Evolutionary conservation across 2,329 filamentous ascomycete genomes (phyloP).

Genomic region (Kalmusia sp.): DNA sequence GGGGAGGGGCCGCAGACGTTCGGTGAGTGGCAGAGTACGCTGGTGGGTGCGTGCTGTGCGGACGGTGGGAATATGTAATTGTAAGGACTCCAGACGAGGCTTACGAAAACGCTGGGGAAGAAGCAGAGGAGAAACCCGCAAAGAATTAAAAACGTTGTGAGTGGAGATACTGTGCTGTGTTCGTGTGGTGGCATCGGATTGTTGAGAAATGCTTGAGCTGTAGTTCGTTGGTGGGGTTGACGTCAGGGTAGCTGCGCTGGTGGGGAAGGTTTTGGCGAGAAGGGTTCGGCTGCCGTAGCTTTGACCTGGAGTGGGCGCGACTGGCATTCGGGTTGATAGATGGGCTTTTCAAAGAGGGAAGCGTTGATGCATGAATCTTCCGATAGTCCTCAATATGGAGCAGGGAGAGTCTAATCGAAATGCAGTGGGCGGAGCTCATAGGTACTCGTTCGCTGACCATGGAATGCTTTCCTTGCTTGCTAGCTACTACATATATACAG

Average conservation of each 20-base stretch:
- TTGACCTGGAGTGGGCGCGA: no score
- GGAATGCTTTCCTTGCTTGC: constrained; percentile 9
- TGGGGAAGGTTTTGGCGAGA: constrained; percentile 6
- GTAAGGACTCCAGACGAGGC: constrained; percentile 48
- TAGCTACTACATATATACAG: constrained; percentile 39
- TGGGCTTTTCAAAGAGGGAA: no score
- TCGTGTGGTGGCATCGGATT: constrained; percentile 25
- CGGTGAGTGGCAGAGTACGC: constrained; percentile 32
- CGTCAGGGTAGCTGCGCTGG: constrained; percentile 20
- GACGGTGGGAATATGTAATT: constrained; percentile 33
- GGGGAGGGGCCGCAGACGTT: constrained; percentile 32
- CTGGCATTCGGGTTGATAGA: no score
- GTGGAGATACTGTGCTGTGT: constrained; percentile 38
- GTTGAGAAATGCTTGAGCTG: constrained; percentile 3
- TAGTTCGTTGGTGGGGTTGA: constrained; percentile 17
- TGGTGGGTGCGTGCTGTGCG: constrained; percentile 21
- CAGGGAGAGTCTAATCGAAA: no score
- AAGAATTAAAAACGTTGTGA: constrained; percentile 55
- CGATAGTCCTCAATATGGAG: neutral
- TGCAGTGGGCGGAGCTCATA: no score
- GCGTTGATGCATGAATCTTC: no score
- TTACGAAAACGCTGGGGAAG: constrained; percentile 56
- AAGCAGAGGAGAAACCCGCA: constrained; percentile 58
- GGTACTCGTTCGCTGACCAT: neutral
- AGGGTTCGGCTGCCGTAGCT: no score